Conservation (phyloP, 192 early-diverging fungal genomes). For the Haplosporangium gracile region DNA sequence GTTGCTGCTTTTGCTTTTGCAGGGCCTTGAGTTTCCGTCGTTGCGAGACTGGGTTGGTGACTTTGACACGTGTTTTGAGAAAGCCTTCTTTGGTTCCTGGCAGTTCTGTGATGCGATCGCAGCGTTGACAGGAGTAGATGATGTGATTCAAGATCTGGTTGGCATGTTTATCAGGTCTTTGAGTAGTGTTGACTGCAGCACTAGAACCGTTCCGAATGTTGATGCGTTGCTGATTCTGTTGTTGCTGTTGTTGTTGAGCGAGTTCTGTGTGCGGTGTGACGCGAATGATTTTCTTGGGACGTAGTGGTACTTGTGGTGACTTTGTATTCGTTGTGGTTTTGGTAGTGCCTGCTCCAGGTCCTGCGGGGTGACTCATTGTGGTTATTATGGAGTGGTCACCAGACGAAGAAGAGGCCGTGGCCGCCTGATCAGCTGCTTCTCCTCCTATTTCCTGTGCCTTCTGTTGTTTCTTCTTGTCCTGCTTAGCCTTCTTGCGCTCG, state of each 20-base stretch:
- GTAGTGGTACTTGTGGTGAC: not conserved
- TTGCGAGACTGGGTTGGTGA: slow-evolving; percentile 27
- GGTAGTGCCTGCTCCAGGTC: not conserved
- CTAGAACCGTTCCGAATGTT: slow-evolving; percentile 14
- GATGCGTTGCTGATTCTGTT: slow-evolving; percentile 22
- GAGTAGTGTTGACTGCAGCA: not conserved
- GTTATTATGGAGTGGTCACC: too few species aligned
- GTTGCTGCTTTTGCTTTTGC: not conserved
- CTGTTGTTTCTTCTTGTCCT: slow-evolving; percentile 10
- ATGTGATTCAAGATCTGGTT: slow-evolving; percentile 48
- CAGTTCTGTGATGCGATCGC: slow-evolving; percentile 48
- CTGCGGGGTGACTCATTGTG: not conserved
- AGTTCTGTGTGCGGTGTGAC: slow-evolving; percentile 29
- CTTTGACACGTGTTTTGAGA: slow-evolving; percentile 26
- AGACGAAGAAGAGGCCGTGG: not conserved
- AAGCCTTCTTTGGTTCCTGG: slow-evolving; percentile 45
- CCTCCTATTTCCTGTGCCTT: not conserved
- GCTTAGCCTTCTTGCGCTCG: slow-evolving; percentile 28
- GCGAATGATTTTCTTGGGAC: slow-evolving; percentile 26
- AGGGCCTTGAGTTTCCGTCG: slow-evolving; percentile 5
- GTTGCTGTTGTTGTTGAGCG: slow-evolving; percentile 20
- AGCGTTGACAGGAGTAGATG: slow-evolving; percentile 54
- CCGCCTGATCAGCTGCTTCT: not conserved
- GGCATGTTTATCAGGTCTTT: slow-evolving; percentile 31
- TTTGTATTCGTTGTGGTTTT: not conserved